Conservation (phyloP, 768 basidiomycete genomes). For the Cyclocybe cylindracea region DNA sequence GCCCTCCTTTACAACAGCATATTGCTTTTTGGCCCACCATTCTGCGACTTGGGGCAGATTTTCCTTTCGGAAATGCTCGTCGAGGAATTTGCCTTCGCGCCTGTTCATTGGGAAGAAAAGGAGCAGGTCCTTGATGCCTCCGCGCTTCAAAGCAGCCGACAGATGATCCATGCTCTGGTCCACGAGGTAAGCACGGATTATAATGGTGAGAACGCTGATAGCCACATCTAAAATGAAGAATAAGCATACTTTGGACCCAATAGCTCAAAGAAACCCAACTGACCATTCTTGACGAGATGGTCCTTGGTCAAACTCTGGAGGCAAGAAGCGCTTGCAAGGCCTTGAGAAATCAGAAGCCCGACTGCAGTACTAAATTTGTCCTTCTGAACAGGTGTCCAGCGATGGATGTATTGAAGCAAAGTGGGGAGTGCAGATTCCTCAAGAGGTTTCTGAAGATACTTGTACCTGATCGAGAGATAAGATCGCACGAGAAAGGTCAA, state of each 20-base stretch:
- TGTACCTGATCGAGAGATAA: conserved; percentile 65
- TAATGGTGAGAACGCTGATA: conserved; percentile 68
- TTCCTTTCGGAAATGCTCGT: conserved; percentile 85
- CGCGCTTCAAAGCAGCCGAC: conserved; percentile 76
- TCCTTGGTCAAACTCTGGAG: conserved; percentile 87
- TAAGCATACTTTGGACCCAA: conserved; percentile 3
- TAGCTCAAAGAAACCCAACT: conserved; percentile 11
- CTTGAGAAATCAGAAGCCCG: conserved; percentile 83
- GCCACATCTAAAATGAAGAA: conserved; percentile 60
- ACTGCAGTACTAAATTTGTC: conserved; percentile 83
- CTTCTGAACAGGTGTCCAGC: conserved; percentile 75
- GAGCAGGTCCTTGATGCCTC: conserved; percentile 83
- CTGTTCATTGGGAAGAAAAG: conserved; percentile 87
- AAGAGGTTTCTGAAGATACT: conserved; percentile 97
- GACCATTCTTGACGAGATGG: conserved; percentile 94
- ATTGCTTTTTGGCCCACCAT: conserved; percentile 93
- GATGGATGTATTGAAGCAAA: conserved; percentile 86
- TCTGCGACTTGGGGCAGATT: conserved; percentile 81
- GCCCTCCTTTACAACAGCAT: conserved; percentile 77
- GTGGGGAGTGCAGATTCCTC: conserved; percentile 82
- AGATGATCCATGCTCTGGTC: conserved; percentile 92
- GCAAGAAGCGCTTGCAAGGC: conserved; percentile 76
- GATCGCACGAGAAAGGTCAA: conserved; percentile 4
- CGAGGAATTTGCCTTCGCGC: conserved; percentile 70
- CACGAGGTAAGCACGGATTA: conserved; percentile 80